These are phyloP conservation scores for Ophiocordyceps australis DNA, from an alignment of 2,329 filamentous ascomycete genomes.

Conservation along the genomic window DNA sequence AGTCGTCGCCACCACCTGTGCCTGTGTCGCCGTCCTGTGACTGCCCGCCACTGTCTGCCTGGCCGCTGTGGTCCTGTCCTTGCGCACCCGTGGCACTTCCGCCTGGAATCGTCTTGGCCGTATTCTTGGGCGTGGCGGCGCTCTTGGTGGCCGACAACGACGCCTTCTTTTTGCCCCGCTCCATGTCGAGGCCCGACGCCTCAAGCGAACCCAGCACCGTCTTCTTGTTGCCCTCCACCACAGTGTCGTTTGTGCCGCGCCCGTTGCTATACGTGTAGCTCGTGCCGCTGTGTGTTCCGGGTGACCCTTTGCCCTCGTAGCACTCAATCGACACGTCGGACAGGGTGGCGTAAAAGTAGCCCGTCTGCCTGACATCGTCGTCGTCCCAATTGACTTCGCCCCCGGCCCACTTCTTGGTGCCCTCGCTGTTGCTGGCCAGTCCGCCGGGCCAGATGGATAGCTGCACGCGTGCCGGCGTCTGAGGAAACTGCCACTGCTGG, in stretches of 20 bases:
- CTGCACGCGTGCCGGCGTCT: slow-evolving; percentile 80
- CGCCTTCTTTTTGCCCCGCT: slow-evolving; percentile 17
- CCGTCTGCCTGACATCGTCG: slow-evolving; percentile 59
- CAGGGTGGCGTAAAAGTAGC: slow-evolving; percentile 79
- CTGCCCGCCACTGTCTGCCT: slow-evolving; percentile 1
- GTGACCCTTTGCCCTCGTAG: slow-evolving; percentile 44
- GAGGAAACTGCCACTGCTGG: slow-evolving; percentile 73
- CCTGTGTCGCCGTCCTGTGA: too few relatives aligned
- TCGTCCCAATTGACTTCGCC: slow-evolving; percentile 72
- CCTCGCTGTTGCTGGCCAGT: slow-evolving; percentile 55
- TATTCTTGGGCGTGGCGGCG: slow-evolving; percentile 6
- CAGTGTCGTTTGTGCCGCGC: slow-evolving; percentile 54
- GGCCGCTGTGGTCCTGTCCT: slow-evolving; percentile 7
- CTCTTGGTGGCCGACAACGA: slow-evolving; percentile 3
- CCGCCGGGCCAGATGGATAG: slow-evolving; percentile 95
- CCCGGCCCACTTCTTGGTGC: slow-evolving; percentile 84
- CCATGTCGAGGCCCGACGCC: slow-evolving; percentile 65
- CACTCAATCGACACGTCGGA: slow-evolving; percentile 67
- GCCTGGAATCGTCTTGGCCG: slow-evolving; percentile 11
- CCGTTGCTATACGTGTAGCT: slow-evolving; percentile 60
- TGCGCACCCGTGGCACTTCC: slow-evolving; percentile 8
- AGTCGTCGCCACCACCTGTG: slow-evolving; percentile 10
- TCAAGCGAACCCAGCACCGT: slow-evolving; percentile 65
- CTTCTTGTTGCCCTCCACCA: slow-evolving; percentile 55
- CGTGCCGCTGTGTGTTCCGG: slow-evolving; percentile 50